phyloP scores from a whole-genome alignment of 768 basidiomycete genomes.

The Collybia sordida region DNA sequence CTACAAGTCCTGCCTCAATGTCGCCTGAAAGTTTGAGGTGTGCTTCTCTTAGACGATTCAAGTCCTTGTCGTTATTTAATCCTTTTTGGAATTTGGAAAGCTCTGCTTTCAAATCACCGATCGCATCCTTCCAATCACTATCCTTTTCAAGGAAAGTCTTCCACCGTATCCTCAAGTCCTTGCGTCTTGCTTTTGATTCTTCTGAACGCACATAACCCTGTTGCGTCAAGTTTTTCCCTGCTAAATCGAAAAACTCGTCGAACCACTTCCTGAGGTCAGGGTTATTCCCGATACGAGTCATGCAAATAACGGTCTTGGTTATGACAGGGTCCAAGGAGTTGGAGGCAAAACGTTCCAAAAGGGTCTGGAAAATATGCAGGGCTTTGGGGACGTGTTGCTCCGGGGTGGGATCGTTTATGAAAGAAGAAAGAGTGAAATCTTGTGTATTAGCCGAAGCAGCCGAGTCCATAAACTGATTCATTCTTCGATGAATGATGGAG shows the following conservation, averaged over 20 bases:
- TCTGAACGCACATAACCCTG: conserved; percentile 54
- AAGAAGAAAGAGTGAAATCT: conserved; percentile 39
- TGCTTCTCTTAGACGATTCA: conserved; percentile 44
- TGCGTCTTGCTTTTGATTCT: conserved; percentile 38
- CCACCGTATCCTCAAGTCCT: conserved; percentile 53
- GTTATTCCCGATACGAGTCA: conserved; percentile 53
- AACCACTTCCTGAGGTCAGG: conserved; percentile 52
- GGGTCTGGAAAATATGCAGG: conserved; percentile 43
- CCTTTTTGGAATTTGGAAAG: conserved; percentile 43
- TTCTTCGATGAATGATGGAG: conserved; percentile 53
- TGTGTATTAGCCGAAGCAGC: conserved; percentile 31
- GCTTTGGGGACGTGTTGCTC: conserved; percentile 62
- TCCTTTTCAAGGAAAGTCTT: conserved; percentile 43
- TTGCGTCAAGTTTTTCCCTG: conserved; percentile 46
- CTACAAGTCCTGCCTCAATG: conserved; percentile 40
- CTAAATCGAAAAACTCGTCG: conserved; percentile 48
- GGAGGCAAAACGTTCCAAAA: conserved; percentile 53
- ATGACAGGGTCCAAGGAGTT: conserved; percentile 52
- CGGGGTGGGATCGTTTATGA: conserved; percentile 61
- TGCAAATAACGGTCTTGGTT: conserved; percentile 37
- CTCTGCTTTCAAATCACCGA: conserved; percentile 46
- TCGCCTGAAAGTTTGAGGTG: conserved; percentile 48
- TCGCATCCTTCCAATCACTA: conserved; percentile 53
- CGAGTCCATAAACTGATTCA: conserved; percentile 52
- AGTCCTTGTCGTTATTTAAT: conserved; percentile 47